Conservation (phyloP, 495 filamentous ascomycete species). For the Tuber melanosporum region DNA sequence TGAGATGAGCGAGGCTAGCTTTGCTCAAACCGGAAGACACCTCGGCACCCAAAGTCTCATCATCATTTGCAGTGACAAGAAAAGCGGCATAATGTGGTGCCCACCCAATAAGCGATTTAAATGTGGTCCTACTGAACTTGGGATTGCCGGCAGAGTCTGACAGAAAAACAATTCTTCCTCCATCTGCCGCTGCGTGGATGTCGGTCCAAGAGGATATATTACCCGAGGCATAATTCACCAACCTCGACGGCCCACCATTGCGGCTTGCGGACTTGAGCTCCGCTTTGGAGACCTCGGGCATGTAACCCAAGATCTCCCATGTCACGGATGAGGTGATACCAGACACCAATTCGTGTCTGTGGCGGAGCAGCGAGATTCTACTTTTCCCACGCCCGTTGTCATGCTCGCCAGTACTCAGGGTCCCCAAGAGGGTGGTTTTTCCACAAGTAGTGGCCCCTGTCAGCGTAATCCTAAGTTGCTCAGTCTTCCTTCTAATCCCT, state of each 20-base stretch:
- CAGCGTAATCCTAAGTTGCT: slow-evolving; percentile 85
- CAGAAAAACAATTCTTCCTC: slow-evolving; percentile 73
- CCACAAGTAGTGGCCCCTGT: slow-evolving; percentile 88
- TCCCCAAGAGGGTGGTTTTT: slow-evolving; percentile 86
- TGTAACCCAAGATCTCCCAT: slow-evolving; percentile 86
- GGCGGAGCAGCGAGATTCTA: slow-evolving; percentile 77
- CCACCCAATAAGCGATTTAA: slow-evolving; percentile 88
- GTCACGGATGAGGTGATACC: slow-evolving; percentile 89
- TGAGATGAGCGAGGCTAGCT: slow-evolving; percentile 71
- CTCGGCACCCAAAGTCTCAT: slow-evolving; percentile 48
- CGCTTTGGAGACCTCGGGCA: slow-evolving; percentile 35
- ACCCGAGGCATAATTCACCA: slow-evolving; percentile 79
- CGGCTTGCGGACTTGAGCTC: slow-evolving; percentile 10
- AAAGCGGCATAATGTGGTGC: slow-evolving; percentile 88
- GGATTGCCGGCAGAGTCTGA: slow-evolving; percentile 88
- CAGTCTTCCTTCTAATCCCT: slow-evolving; percentile 44
- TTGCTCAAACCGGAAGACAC: slow-evolving; percentile 52
- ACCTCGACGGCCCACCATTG: slow-evolving; percentile 43
- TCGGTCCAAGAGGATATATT: slow-evolving; percentile 92
- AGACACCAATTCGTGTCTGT: slow-evolving; percentile 87
- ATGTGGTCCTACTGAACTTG: slow-evolving; percentile 75
- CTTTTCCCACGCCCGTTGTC: slow-evolving; percentile 91
- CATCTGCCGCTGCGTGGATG: slow-evolving; percentile 64
- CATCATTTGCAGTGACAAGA: slow-evolving; percentile 77
- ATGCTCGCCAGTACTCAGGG: slow-evolving; percentile 73